Percentiles rank a stretch among this genome's conserved stretches.
Evolutionary conservation across 1,139 yeast genomes (phyloP).

Genomic region (Zygoascus hellenicus): DNA sequence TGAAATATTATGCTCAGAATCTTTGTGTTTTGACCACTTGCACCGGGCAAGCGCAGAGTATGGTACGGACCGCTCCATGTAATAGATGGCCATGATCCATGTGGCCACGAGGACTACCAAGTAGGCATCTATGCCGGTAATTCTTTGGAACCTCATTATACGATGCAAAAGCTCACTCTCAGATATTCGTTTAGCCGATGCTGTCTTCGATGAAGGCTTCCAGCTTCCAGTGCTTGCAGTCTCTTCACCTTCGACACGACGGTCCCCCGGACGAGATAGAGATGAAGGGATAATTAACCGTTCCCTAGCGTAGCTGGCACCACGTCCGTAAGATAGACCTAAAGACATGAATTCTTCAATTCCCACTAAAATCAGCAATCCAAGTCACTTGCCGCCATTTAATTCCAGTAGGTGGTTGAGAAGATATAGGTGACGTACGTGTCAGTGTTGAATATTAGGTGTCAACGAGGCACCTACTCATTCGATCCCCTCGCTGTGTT

Average conservation of each 20-base stretch:
- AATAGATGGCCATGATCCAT: slow-evolving; percentile 51
- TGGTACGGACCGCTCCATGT: slow-evolving; percentile 58
- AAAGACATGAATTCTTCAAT: slow-evolving; percentile 2
- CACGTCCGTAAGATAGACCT: slow-evolving; percentile 9
- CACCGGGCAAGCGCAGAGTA: slow-evolving; percentile 46
- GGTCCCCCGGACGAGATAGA: background rate
- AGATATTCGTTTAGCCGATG: background rate
- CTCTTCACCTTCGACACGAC: too few species aligned
- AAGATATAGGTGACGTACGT: too few species aligned
- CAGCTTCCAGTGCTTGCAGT: background rate
- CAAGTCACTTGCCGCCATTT: too few species aligned
- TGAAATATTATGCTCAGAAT: slow-evolving; percentile 38
- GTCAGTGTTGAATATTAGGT: too few species aligned
- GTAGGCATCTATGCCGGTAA: slow-evolving; percentile 9
- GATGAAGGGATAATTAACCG: slow-evolving; percentile 8
- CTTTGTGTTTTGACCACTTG: slow-evolving; percentile 41
- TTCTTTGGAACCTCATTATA: background rate
- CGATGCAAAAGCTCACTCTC: background rate
- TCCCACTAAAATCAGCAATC: too few species aligned
- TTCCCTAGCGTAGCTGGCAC: slow-evolving; percentile 4
- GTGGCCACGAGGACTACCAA: slow-evolving; percentile 26
- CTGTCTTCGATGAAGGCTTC: background rate
- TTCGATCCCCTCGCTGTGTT: too few species aligned
- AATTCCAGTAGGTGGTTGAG: too few species aligned
- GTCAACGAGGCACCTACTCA: too few species aligned